A percentile compares a stretch with the other conserved stretches of the same genome.
phyloP scores from a whole-genome alignment of 306 rosid species.

The Albizia julibrissin region DNA sequence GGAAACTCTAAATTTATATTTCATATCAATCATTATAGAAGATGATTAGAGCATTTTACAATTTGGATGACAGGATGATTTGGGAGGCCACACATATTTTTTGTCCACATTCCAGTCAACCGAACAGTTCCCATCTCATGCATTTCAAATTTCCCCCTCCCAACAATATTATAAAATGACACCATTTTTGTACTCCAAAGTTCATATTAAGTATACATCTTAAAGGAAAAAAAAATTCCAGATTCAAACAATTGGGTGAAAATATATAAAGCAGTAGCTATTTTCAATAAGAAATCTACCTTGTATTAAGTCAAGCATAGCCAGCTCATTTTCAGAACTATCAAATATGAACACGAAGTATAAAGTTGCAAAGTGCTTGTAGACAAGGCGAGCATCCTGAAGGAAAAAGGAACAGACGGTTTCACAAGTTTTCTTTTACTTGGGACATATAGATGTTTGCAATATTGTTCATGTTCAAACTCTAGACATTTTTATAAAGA shows the following conservation, averaged over 20 bases:
- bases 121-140: neutral
- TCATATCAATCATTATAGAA: neutral
- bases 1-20: neutral
- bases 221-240: constrained; percentile 1
- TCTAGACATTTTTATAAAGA: neutral
- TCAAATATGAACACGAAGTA: constrained; percentile 86
- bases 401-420: constrained; percentile 29
- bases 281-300: constrained; percentile 48
- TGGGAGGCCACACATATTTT: neutral
- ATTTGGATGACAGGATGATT: neutral
- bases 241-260: constrained; percentile 11
- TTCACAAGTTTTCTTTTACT: neutral
- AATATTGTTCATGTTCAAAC: neutral
- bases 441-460: neutral
- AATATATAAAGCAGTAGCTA: neutral
- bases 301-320: constrained; percentile 96
- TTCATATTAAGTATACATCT: neutral
- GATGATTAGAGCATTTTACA: neutral
- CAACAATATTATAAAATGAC: neutral
- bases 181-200: neutral
- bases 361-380: constrained; percentile 92
- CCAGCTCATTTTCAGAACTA: constrained; percentile 95
- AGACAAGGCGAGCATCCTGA: constrained; percentile 88
- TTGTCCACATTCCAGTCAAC: neutral
- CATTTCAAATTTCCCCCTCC: neutral